phyloP scores from a whole-genome alignment of 2,329 filamentous ascomycete species.

The Xylaria sp. region DNA sequence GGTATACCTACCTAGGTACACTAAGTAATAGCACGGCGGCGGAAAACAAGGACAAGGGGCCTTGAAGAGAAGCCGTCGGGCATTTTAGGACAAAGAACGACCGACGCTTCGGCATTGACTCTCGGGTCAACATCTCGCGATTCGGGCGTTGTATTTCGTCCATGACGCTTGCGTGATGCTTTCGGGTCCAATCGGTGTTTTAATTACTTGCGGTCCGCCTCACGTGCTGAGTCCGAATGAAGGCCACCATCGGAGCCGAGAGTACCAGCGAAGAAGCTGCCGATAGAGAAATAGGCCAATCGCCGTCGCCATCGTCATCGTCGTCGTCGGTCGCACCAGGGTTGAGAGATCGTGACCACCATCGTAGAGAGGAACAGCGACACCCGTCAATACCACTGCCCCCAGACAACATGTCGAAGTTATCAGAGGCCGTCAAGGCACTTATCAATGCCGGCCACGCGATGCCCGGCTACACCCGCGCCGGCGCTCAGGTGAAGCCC shows the following conservation, averaged over 20 bases:
- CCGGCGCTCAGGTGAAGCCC: slow-evolving; percentile 69
- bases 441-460: slow-evolving; percentile 77
- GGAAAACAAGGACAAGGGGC: background rate
- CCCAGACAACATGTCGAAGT: slow-evolving; percentile 70
- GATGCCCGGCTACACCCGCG: slow-evolving; percentile 71
- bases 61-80: slow-evolving; percentile 10
- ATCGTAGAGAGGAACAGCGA: background rate
- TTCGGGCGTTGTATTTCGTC: slow-evolving; percentile 29
- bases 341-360: background rate
- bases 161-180: slow-evolving; percentile 19
- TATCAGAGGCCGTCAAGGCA: slow-evolving; percentile 75
- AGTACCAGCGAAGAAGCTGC: background rate
- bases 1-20: too few species aligned
- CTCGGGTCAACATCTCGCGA: slow-evolving; percentile 26
- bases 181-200: slow-evolving; percentile 8
- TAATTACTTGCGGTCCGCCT: slow-evolving; percentile 10
- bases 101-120: slow-evolving; percentile 30
- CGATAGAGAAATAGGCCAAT: background rate
- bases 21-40: background rate
- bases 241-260: background rate
- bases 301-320: background rate
- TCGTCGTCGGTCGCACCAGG: background rate
- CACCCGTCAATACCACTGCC: background rate
- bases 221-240: slow-evolving; percentile 2
- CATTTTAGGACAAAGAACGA: slow-evolving; percentile 18